These are phyloP conservation scores for Cercospora beticola DNA, from an alignment of 2,329 filamentous ascomycete genomes.

Conservation along the genomic window DNA sequence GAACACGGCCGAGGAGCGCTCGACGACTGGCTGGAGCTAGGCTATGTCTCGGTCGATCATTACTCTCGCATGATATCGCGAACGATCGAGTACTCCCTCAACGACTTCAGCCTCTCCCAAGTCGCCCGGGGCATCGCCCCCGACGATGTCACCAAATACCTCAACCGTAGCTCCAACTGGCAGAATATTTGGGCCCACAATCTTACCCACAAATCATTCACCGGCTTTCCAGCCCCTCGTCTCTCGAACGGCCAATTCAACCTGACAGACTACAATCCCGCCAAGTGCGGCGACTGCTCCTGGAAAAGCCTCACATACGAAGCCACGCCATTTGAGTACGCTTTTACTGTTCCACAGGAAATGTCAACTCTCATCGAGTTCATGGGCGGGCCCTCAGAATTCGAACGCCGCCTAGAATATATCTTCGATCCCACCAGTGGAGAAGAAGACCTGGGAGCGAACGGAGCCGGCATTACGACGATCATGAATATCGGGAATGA, in stretches of 20 bases:
- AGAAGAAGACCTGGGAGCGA: conserved; percentile 38
- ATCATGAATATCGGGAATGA: conserved; percentile 42
- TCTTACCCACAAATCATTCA: conserved; percentile 39
- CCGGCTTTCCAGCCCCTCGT: conserved; percentile 34
- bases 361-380: conserved; percentile 44
- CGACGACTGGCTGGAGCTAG: conserved; percentile 46
- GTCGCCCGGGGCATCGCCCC: conserved; percentile 45
- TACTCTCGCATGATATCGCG: conserved; percentile 42
- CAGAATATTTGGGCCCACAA: conserved; percentile 44
- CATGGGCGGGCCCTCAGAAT: conserved; percentile 43
- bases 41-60: conserved; percentile 42
- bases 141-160: conserved; percentile 41
- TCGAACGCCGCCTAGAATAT: conserved; percentile 45
- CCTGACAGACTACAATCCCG: conserved; percentile 42
- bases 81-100: conserved; percentile 46
- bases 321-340: conserved; percentile 47
- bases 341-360: conserved; percentile 47
- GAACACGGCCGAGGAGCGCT: conserved; percentile 47
- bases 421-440: conserved; percentile 43
- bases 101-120: conserved; percentile 46
- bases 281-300: conserved; percentile 44
- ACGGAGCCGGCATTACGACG: conserved; percentile 39
- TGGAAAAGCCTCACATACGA: conserved; percentile 46
- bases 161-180: conserved; percentile 44
- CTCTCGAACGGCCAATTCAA: conserved; percentile 34